Evolutionary conservation across 1,284 basidiomycete species (phyloP), one percentile per base, ranked within the genome.

Genomic region (Takashimella koratensis): DNA sequence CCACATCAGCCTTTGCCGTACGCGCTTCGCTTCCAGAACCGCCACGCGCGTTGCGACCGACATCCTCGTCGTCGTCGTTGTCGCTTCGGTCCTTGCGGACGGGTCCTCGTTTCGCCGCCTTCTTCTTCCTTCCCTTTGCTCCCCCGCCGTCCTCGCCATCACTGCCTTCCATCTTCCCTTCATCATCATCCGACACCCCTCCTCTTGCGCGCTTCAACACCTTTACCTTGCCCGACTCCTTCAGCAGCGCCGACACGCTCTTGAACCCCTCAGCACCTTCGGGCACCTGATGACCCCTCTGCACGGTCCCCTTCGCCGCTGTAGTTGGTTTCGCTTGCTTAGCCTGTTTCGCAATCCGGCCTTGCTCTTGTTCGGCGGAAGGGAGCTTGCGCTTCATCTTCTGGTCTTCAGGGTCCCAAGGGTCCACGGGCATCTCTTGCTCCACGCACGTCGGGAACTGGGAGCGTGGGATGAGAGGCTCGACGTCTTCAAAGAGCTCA

Each of bases 401-500:
- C 39, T 66, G 63, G 26, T 67, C 68, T 16, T 64, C 63, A 4
- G 73, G 70, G 45, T 70, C 67, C 71, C 73, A 76, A 0, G 65
- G 64, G 53, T 77, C 76, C 12, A 78, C 66, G 0, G 61, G 59
- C 84, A 98, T 90, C 43, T 79, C 78, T 75, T 88, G 85, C 77
- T 96, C 88, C 24, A 90, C 75, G 59, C 85, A 87, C 58, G 82
- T 79, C 0, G 94, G 94, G 41, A 86, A 83, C 57, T 87, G 77
- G 60, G 87, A 80, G 19, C 83, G 81, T 0, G 96, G 94, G 1
- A 98, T 77, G 11, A 99, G 79, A 0, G 91, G 86, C 59, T 86
- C 84, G 44, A 94, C 91, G 70, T 99, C 96, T 25, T 83, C 85
- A 65, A 93, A 99, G 10, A 98, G 82, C 73, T 97, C 92, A 40